phyloP scores from a whole-genome alignment of 306 rosid species.

The Vigna angularis region DNA sequence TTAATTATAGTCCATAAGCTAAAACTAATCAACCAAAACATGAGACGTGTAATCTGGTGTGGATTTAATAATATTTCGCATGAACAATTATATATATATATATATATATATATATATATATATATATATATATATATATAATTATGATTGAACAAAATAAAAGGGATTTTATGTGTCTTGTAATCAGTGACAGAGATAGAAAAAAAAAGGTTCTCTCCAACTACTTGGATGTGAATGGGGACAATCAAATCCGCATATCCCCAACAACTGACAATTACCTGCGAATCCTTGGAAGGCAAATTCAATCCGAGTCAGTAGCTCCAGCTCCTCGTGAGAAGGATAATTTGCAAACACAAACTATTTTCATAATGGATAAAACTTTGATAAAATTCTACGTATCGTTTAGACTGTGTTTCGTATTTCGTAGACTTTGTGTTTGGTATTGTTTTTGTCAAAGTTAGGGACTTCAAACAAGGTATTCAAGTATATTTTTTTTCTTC shows the following conservation, averaged over 20 bases:
- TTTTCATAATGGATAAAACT: not conserved
- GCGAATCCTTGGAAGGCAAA: not conserved
- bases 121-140: too few relatives aligned
- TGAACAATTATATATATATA: not conserved
- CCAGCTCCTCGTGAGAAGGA: not conserved
- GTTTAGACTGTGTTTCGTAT: too few relatives aligned
- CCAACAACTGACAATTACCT: conserved; percentile 17
- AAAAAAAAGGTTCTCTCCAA: not conserved
- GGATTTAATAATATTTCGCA: not conserved
- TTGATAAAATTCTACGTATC: too few relatives aligned
- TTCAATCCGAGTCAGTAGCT: not conserved
- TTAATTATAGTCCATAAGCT: not conserved
- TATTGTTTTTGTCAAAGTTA: too few relatives aligned
- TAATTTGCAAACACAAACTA: not conserved
- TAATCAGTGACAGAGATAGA: not conserved
- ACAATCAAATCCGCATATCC: conserved; percentile 13
- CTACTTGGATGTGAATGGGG: conserved; percentile 6
- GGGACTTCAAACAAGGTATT: too few relatives aligned
- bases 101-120: too few relatives aligned
- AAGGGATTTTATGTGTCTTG: not conserved
- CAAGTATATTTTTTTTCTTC: too few relatives aligned
- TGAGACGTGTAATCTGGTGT: not conserved
- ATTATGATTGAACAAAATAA: not conserved
- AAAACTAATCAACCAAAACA: not conserved
- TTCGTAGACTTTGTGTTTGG: too few relatives aligned